Evolutionary conservation across 1,139 yeast species (phyloP), one percentile per base, ranked within the genome.

Genomic region (Taphrina deformans): DNA sequence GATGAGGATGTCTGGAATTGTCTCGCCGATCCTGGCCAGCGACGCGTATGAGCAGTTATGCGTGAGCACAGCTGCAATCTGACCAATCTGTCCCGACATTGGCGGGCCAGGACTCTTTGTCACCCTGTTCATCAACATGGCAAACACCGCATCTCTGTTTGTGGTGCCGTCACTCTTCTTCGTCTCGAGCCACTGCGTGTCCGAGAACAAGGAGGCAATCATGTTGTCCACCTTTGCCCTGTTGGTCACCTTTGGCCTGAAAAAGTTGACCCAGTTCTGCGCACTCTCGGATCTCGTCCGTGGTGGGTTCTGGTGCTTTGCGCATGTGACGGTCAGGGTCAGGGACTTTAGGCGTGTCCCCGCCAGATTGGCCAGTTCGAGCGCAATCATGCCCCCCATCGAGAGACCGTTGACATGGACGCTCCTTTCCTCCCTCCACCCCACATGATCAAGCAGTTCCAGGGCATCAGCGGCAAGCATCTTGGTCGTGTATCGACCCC

Each of bases 381-480:
- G 46, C 3, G 55, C 46, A 31, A 61, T 61, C 65, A 61, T 61
- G 7, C 65, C 65, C 18, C 65, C 65, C 65, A 61, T 61, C 35
- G 65, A 61, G 14, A 61, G 44, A 16, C 65, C 65, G 26, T 52
- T 53, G 9, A 61, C 46, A 31, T 61, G 65, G 2, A 61, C 35
- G 27, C 46, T 41, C 33, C 53, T 26, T 33, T 44, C 41, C 26
- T 52, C 60, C 16, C 33, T 53, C 65, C 65, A 61, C 9, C 65
- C 65, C 12, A 61, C 18, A 24, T 53, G 53, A n/a, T 61, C 65
- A 10, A 61, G 59, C 46, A 61, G 46, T 18, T 61, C 59, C 23
- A 61, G 29, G 10, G 46, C 52, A 33, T 61, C 65, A 12, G 51
- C 29, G 10, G 65, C 65, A 45, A 61, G 9, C 59, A 61, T 52